Conservation (phyloP, 2,329 filamentous ascomycete species). For the Zasmidium cellare region DNA sequence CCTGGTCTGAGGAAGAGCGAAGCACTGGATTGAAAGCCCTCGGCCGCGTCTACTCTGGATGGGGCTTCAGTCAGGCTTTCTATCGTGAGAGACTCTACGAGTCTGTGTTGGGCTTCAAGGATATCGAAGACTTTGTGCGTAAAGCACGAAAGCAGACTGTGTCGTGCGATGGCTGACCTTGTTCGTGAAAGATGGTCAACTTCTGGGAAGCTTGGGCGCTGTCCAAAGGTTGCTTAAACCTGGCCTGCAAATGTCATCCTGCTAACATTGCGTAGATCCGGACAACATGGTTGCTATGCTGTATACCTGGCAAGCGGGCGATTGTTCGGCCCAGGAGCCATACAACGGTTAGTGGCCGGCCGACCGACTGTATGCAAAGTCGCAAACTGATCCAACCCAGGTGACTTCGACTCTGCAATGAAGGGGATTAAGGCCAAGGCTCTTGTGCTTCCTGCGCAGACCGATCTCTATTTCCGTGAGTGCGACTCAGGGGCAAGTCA, state of each 20-base stretch:
- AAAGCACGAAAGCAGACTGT: too few species aligned
- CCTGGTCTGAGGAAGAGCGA: constrained; percentile 48
- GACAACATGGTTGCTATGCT: constrained; percentile 75
- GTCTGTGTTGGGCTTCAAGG: constrained; percentile 62
- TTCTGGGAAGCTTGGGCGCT: constrained; percentile 78
- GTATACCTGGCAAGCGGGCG: constrained; percentile 74
- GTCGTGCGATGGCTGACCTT: too few species aligned
- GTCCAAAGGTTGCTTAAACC: constrained; percentile 54
- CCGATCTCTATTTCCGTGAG: constrained; percentile 76
- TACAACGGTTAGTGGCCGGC: constrained; percentile 53
- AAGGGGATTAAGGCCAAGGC: constrained; percentile 69
- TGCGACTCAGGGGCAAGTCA: too few species aligned
- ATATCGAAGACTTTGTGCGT: constrained; percentile 64
- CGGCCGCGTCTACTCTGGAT: constrained; percentile 69
- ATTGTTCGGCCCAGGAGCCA: constrained; percentile 67
- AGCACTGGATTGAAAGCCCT: constrained; percentile 67
- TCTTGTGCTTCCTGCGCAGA: constrained; percentile 69
- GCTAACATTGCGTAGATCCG: constrained; percentile 52
- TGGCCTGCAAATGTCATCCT: background rate
- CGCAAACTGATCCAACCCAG: constrained; percentile 28
- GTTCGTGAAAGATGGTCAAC: constrained; percentile 51
- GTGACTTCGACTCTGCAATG: constrained; percentile 54
- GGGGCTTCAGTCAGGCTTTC: constrained; percentile 78
- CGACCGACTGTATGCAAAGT: background rate
- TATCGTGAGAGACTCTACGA: constrained; percentile 72